These are phyloP conservation scores for Trametes pubescens DNA, from an alignment of 1,284 basidiomycete species.

Conservation along the genomic window DNA sequence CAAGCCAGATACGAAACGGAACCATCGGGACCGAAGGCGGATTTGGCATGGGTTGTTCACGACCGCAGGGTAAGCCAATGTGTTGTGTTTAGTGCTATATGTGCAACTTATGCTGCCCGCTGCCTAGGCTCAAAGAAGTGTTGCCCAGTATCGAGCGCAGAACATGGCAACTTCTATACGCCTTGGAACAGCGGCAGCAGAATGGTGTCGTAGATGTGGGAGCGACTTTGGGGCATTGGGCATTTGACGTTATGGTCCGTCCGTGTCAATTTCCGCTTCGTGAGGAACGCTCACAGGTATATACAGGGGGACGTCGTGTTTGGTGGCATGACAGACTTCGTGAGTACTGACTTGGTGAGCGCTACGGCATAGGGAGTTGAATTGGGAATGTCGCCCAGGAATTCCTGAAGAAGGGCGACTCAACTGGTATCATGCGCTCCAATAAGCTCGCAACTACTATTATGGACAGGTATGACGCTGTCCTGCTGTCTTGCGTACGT, in stretches of 20 bases:
- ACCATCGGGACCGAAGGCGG: conserved; percentile 4
- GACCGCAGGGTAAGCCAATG: not conserved
- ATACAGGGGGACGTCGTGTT: conserved; percentile 7
- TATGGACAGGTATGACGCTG: conserved; percentile 22
- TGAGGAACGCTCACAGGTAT: no score
- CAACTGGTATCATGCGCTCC: conserved; percentile 23
- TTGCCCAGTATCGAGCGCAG: conserved; percentile 3
- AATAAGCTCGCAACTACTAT: conserved; percentile 28
- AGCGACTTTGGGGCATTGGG: not conserved
- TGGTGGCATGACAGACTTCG: not conserved
- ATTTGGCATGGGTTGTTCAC: conserved; percentile 10
- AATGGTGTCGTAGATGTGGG: not conserved
- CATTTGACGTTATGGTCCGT: conserved; percentile 3
- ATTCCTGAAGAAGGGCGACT: conserved; percentile 33
- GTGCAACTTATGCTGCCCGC: not conserved
- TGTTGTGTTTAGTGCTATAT: not conserved
- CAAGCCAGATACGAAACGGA: conserved; percentile 1
- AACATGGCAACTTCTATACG: not conserved
- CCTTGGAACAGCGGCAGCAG: not conserved
- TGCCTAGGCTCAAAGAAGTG: not conserved
- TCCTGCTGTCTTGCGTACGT: not conserved
- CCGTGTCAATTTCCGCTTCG: not conserved
- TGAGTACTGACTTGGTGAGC: not conserved
- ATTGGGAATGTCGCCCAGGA: conserved; percentile 11
- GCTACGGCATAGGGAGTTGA: no score